Evolutionary conservation across 345 rosid species (phyloP), one percentile per base, ranked within the genome.

Genomic region (Excoecaria agallocha): DNA sequence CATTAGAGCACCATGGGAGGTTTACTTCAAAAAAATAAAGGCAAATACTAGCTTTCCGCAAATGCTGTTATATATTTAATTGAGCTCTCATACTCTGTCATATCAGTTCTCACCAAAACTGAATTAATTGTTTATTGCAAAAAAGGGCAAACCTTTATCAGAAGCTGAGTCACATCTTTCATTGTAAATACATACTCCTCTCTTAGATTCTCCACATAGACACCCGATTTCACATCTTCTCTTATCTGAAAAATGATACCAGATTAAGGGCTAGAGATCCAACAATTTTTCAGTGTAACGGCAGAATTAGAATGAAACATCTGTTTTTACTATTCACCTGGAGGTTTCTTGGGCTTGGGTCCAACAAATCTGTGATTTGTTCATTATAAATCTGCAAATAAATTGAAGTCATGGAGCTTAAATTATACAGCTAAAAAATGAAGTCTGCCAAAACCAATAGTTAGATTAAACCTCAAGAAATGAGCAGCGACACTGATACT

Each of bases 141-240:
- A 68, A 77, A 64, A 67, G 13, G 24, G 64, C 70, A 69, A 20
- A 96, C 99, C 98, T 91, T 90, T 58, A 85, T 75, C 80, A 96
- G 83, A 68, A 96, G 91, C 74, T 86, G 89, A 63, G 84, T 83
- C 80, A 93, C 90, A 76, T 96, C 97, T 83, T 89, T 93, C 89
- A 96, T 80, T 6, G 87, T 85, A 75, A 79, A 85, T 58, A 96
- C 99, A 63, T 85, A 86, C 73, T 86, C 96, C 82, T 93, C 97
- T 1, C 87, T 89, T 66, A 96, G 81, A 85, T 90, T 88, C 75
- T 96, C 98, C 67, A 96, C 97, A 74, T 96, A 96, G 25, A 96
- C 93, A 63, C 99, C 98, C 6, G 88, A 90, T 81, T 90, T 91
- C 66, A 91, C 89, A 80, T 96, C 99, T 88, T 96, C 99, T 85